Conservation (phyloP, 2,329 filamentous ascomycete genomes). For the Aspergillus fructus region DNA sequence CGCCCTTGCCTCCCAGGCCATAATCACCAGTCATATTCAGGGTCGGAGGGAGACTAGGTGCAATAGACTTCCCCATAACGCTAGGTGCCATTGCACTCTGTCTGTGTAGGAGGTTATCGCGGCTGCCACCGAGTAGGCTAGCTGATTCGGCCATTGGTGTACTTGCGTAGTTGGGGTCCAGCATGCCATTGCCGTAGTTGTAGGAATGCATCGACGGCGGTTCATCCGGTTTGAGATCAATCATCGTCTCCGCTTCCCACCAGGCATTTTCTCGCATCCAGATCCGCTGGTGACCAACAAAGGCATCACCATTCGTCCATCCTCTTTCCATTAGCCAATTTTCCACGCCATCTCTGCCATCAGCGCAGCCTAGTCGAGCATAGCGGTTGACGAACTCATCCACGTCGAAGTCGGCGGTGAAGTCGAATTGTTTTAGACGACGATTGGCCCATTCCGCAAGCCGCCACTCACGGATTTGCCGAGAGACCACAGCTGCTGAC, state of each 20-base stretch:
- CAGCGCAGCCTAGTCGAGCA: constrained; percentile 76
- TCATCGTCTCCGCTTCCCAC: constrained; percentile 98
- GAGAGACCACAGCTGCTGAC: constrained; percentile 90
- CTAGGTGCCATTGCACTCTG: constrained; percentile 52
- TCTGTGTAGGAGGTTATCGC: constrained; percentile 61
- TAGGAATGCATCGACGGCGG: constrained; percentile 42
- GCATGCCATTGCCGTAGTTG: constrained; percentile 56
- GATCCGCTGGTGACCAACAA: constrained; percentile 84
- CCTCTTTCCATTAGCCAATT: constrained; percentile 92
- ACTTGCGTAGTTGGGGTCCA: constrained; percentile 65
- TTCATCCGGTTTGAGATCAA: constrained; percentile 76
- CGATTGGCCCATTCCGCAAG: constrained; percentile 96
- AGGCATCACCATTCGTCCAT: constrained; percentile 97
- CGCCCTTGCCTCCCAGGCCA: constrained; percentile 82
- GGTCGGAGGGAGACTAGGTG: constrained; percentile 52
- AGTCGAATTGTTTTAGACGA: constrained; percentile 85
- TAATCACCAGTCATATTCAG: constrained; percentile 74
- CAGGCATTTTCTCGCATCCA: constrained; percentile 94
- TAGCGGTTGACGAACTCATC: constrained; percentile 90
- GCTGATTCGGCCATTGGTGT: constrained; percentile 58
- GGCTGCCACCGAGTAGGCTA: constrained; percentile 62
- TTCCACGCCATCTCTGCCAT: constrained; percentile 89
- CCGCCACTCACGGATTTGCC: constrained; percentile 89
- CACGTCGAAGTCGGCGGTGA: constrained; percentile 92
- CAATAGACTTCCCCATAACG: constrained; percentile 52